A percentile compares a stretch with the other conserved stretches of the same genome.
phyloP scores from a whole-genome alignment of 495 filamentous ascomycete species.

The Saxophila tyrrhenica region DNA sequence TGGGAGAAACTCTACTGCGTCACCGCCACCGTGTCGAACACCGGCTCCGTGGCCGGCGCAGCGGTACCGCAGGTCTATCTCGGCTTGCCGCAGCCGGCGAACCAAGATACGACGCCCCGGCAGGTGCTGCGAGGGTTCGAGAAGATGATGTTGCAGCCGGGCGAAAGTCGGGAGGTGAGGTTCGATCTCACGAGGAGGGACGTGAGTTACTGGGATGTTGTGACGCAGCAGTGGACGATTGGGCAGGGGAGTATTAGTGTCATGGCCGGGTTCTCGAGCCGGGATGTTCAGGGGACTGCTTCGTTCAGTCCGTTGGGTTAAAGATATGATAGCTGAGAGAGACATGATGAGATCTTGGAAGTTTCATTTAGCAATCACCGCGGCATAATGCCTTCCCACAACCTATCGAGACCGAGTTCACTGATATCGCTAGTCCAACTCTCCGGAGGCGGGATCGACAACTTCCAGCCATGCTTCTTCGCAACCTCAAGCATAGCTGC shows the following conservation, averaged over 20 bases:
- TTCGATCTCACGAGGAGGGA: constrained; percentile 16
- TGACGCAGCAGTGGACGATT: constrained; percentile 14
- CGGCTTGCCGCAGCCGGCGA: constrained; percentile 26
- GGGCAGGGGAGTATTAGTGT: constrained; percentile 7
- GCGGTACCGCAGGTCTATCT: constrained; percentile 54
- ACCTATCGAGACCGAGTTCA: too few relatives aligned
- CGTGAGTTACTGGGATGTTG: constrained; percentile 16
- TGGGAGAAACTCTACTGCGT: constrained; percentile 47
- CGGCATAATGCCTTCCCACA: too few relatives aligned
- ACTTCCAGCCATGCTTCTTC: too few relatives aligned
- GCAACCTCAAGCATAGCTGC: too few relatives aligned
- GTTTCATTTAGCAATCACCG: too few relatives aligned
- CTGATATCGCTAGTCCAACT: too few relatives aligned
- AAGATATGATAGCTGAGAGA: neutral
- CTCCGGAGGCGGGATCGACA: too few relatives aligned
- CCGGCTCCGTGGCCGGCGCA: constrained; percentile 33
- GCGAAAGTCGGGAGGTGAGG: neutral
- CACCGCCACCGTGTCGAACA: constrained; percentile 44
- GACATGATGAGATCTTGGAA: neutral
- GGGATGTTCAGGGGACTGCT: constrained; percentile 12
- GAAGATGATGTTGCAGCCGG: constrained; percentile 8
- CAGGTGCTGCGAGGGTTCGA: constrained; percentile 17
- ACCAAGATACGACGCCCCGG: constrained; percentile 1
- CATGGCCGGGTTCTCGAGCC: constrained; percentile 15
- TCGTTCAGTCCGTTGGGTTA: constrained; percentile 5